Base-by-base conservation (phyloP, 2,329 filamentous ascomycete species). In the Colletotrichum salicis region DNA sequence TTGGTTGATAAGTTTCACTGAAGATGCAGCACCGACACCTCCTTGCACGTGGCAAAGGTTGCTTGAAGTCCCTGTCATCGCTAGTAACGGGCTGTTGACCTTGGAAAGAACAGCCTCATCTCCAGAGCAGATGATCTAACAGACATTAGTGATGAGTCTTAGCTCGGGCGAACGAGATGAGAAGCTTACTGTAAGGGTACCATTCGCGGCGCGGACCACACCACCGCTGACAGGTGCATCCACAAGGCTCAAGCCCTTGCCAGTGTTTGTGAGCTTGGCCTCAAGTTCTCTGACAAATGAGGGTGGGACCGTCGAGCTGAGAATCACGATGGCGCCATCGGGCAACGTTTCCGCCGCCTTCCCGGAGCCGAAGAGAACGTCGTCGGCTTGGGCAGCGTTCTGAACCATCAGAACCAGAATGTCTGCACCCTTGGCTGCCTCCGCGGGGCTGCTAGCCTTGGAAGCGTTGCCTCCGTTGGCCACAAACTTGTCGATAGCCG, bases 1-100 rank as follows among this genome's bases (percentile, higher is more conserved):
- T 74, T 90, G 87, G 76, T 90, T 87, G 61, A 90, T 85, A 59
- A 90, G 84, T 75, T 90, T 90, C 75, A 88, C 86, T 24, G 88
- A 89, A 11, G 85, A 87, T 5, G 87, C 87, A 5, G 83, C 83
- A 31, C 86, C 86, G 58, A 89, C 81, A 1, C 84, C 86, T 2
- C 88, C 88, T 15, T 82, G 78, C 10, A 89, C 85, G 22, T 84
- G 81, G 76, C 87, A 88, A 11, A 82, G 72, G 60, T 81, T 82
- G 65, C 66, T 77, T 0, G 75, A 60, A 4, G 62, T 68, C 22
- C 80, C 79, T 5, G 80, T 77, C 78, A 83, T 79, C 37, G 80
- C 79, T 5, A 76, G 66, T 4, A 83, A 73, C 0, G 79, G 71
- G n/a, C 73, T 56, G 27, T 76, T 74, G 4, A 74, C 76, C 51